These are phyloP conservation scores for Blastobotrys illinoisensis DNA, from an alignment of 1,139 yeast genomes.

Conservation along the genomic window DNA sequence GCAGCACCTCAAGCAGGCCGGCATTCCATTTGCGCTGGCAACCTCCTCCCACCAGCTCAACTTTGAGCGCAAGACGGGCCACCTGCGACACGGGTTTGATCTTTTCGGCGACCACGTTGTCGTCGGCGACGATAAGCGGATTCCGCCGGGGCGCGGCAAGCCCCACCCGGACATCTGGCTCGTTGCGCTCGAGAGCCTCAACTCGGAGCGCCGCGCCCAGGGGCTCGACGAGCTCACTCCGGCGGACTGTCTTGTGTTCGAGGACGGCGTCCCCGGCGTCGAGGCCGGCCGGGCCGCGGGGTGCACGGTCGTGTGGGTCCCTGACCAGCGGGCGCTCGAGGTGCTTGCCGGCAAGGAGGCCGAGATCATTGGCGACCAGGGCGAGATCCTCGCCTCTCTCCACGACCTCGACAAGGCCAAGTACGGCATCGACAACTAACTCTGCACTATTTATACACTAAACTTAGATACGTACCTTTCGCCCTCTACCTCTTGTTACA, in stretches of 20 bases:
- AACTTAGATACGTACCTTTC: too few species aligned
- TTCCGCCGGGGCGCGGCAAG: constrained; percentile 82
- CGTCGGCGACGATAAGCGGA: constrained; percentile 81
- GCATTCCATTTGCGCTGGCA: constrained; percentile 84
- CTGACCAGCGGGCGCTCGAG: constrained; percentile 64
- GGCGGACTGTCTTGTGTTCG: constrained; percentile 82
- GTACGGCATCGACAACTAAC: constrained; percentile 33
- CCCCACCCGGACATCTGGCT: constrained; percentile 93
- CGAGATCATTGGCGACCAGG: constrained; percentile 44
- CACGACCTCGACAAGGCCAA: constrained; percentile 49
- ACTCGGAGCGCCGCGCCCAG: constrained; percentile 38
- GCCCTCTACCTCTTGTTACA: too few species aligned
- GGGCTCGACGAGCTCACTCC: constrained; percentile 47
- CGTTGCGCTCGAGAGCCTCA: constrained; percentile 66
- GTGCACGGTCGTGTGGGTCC: constrained; percentile 88
- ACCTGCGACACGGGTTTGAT: constrained; percentile 55
- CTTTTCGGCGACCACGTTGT: constrained; percentile 65
- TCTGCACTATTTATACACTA: too few species aligned
- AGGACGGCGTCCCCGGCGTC: constrained; percentile 92
- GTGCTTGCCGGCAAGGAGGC: constrained; percentile 41
- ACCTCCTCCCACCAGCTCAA: constrained; percentile 69
- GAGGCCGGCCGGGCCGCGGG: constrained; percentile 77
- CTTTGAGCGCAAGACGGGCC: constrained; percentile 62
- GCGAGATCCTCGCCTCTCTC: constrained; percentile 51
- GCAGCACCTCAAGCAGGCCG: constrained; percentile 41